Evolutionary conservation across 2,329 filamentous ascomycete species (phyloP).

Genomic region (Diaporthe sp.): DNA sequence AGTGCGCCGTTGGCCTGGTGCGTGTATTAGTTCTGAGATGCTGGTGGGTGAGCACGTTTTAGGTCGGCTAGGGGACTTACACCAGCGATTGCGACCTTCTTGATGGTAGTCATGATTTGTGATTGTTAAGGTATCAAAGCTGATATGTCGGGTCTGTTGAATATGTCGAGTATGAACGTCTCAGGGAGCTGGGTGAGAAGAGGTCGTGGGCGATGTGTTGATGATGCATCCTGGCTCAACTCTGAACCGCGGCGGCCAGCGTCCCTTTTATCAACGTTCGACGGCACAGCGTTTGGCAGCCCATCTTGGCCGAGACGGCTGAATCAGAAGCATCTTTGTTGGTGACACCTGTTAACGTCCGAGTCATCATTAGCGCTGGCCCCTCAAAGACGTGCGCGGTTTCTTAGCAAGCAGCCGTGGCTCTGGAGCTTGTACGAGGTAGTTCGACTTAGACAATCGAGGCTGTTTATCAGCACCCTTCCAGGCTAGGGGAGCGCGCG

Average conservation of each 20-base stretch:
- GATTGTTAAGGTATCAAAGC: background rate
- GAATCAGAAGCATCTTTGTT: slow-evolving; percentile 6
- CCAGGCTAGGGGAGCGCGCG: slow-evolving; percentile 27
- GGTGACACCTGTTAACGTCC: background rate
- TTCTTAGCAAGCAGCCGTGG: background rate
- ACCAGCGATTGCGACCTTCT: slow-evolving; percentile 56
- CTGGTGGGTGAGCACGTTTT: background rate
- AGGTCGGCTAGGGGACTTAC: slow-evolving; percentile 42
- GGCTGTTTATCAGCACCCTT: slow-evolving; percentile 5
- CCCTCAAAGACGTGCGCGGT: slow-evolving; percentile 18
- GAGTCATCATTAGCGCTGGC: slow-evolving; percentile 13
- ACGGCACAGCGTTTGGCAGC: background rate
- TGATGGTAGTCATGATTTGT: slow-evolving; percentile 45
- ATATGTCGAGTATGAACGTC: background rate
- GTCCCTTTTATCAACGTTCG: slow-evolving; percentile 22
- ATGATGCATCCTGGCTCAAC: background rate
- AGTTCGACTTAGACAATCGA: background rate
- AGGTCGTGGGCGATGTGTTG: background rate
- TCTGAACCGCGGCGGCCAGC: background rate
- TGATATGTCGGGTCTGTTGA: background rate
- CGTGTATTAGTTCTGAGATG: background rate
- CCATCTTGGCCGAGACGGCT: background rate
- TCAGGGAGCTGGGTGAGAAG: background rate
- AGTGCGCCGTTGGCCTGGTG: slow-evolving; percentile 49
- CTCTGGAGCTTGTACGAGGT: background rate